phyloP scores from a whole-genome alignment of 176 grass and related monocot genomes.

The Elaeis guineensis region DNA sequence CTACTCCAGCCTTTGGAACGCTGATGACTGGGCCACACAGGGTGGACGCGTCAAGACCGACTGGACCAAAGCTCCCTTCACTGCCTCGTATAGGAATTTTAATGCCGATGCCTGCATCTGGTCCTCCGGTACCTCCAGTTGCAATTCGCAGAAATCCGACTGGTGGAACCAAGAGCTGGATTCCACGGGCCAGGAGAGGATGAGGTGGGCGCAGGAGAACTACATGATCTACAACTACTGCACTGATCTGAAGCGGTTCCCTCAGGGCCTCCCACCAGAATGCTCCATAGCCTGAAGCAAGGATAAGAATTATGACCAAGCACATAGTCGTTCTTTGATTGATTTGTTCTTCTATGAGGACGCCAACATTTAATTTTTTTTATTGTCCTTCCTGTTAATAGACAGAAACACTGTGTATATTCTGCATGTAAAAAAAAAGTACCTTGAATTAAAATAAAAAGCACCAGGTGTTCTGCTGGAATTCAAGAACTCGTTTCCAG shows the following conservation, averaged over 20 bases:
- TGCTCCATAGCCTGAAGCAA: constrained; percentile 4
- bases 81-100: constrained; percentile 5
- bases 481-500: too few relatives aligned
- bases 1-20: constrained; percentile 16
- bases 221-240: constrained; percentile 19
- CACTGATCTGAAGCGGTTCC: constrained; percentile 4
- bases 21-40: constrained; percentile 6
- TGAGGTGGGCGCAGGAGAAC: constrained; percentile 7
- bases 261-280: neutral
- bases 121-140: neutral
- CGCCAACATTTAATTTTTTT: too few relatives aligned
- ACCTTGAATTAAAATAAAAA: too few relatives aligned
- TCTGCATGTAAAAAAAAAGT: too few relatives aligned
- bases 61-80: constrained; percentile 12
- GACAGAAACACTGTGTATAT: too few relatives aligned
- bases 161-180: constrained; percentile 10
- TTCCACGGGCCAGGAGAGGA: neutral
- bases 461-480: too few relatives aligned
- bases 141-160: too few relatives aligned
- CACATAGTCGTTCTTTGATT: too few relatives aligned
- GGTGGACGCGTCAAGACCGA: constrained; percentile 12
- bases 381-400: too few relatives aligned
- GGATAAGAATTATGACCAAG: too few relatives aligned
- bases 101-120: neutral
- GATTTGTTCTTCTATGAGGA: too few relatives aligned